Conservation (phyloP, 1,284 basidiomycete species). For the Boletellus deceptivus region DNA sequence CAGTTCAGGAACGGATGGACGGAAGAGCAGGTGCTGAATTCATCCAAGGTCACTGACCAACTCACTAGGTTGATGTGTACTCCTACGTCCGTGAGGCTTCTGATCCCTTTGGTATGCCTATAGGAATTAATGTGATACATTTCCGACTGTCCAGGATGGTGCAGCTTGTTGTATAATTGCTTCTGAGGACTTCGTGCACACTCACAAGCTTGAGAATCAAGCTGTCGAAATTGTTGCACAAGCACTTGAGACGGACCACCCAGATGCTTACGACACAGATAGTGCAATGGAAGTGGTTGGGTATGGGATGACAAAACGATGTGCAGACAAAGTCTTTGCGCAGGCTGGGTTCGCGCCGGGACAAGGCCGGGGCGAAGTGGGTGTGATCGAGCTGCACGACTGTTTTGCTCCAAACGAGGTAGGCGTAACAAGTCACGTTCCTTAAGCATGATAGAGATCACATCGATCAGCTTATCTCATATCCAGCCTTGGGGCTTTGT, state of each 20-base stretch:
- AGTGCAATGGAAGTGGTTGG: constrained; percentile 77
- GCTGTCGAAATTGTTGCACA: constrained; percentile 78
- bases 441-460: background rate
- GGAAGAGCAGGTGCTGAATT: constrained; percentile 64
- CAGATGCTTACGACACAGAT: constrained; percentile 58
- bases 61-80: constrained; percentile 88
- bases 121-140: background rate
- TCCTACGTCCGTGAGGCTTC: constrained; percentile 63
- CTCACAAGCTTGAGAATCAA: constrained; percentile 77
- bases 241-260: constrained; percentile 63
- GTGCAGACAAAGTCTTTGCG: constrained; percentile 69
- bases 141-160: constrained; percentile 51
- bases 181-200: constrained; percentile 79
- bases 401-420: constrained; percentile 83
- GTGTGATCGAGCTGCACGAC: constrained; percentile 83
- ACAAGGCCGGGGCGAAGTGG: constrained; percentile 71
- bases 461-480: constrained; percentile 65
- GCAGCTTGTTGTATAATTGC: constrained; percentile 76
- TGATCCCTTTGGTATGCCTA: background rate
- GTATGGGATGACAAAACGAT: constrained; percentile 70
- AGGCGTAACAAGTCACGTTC: constrained; percentile 4
- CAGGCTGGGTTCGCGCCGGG: constrained; percentile 68
- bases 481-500: constrained; percentile 81
- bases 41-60: constrained; percentile 68
- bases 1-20: constrained; percentile 81